Percentiles rank a stretch among this genome's conserved stretches.
Conservation (phyloP, 2,329 filamentous ascomycete species). For the Colletotrichum sp. region DNA sequence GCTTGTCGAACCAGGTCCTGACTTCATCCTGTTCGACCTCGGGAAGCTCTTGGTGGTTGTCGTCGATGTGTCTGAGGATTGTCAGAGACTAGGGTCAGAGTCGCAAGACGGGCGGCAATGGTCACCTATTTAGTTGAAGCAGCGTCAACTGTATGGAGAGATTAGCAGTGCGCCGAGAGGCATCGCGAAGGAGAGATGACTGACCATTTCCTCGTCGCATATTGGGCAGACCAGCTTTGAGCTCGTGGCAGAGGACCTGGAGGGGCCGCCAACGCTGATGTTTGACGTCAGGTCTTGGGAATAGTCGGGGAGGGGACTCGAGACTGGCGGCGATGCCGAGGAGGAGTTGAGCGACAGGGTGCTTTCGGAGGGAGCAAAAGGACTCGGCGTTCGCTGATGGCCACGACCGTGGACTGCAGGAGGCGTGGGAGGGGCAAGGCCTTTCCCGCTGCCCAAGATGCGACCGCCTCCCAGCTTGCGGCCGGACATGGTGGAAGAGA, state of each 20-base stretch:
- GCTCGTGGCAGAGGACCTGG: conserved; percentile 61
- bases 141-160: conserved; percentile 75
- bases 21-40: conserved; percentile 91
- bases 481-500: conserved; percentile 69
- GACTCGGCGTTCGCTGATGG: conserved; percentile 52
- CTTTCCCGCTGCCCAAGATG: conserved; percentile 85
- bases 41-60: conserved; percentile 87
- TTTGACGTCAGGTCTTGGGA: conserved; percentile 81
- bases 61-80: conserved; percentile 69
- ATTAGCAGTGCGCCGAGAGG: conserved; percentile 16
- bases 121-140: conserved; percentile 82
- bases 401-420: conserved; percentile 31
- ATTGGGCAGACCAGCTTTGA: conserved; percentile 91
- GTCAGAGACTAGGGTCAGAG: conserved; percentile 11
- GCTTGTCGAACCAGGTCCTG: conserved; percentile 95
- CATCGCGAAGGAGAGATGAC: conserved; percentile 21
- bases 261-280: conserved; percentile 69
- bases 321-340: conserved; percentile 63
- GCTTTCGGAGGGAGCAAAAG: conserved; percentile 67
- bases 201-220: conserved; percentile 96
- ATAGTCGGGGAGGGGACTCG: conserved; percentile 70
- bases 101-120: background rate
- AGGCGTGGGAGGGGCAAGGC: conserved; percentile 70
- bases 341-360: conserved; percentile 80
- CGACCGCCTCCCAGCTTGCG: conserved; percentile 91